Evolutionary conservation across 441 rosid genomes (phyloP).

Genomic region (Adansonia madagascariensis): DNA sequence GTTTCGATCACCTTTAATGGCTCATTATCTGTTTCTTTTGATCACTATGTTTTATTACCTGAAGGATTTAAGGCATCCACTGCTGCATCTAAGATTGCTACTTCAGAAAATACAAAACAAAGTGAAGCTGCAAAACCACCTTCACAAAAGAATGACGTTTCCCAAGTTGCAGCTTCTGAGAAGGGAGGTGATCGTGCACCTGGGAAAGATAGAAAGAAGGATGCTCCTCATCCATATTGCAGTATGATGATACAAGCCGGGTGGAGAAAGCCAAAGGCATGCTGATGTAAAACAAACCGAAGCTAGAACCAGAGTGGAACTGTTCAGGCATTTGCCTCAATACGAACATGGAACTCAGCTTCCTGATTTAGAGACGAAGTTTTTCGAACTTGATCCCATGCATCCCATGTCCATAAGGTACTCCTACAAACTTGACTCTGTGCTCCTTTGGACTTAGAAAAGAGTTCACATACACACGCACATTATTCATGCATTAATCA

Average conservation of each 20-base stretch:
- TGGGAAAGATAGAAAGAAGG: slow-evolving; percentile 87
- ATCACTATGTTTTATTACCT: slow-evolving; percentile 34
- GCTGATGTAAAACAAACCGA: slow-evolving; percentile 87
- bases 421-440: neutral
- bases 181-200: slow-evolving; percentile 16
- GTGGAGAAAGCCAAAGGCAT: slow-evolving; percentile 89
- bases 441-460: neutral
- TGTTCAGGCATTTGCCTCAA: slow-evolving; percentile 93
- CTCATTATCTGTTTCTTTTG: slow-evolving; percentile 16
- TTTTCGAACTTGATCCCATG: slow-evolving; percentile 81
- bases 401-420: slow-evolving; percentile 87
- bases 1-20: neutral
- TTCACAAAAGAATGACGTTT: slow-evolving; percentile 56
- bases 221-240: slow-evolving; percentile 92
- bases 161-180: slow-evolving; percentile 60
- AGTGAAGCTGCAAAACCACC: slow-evolving; percentile 56
- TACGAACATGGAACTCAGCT: slow-evolving; percentile 92
- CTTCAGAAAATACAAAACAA: slow-evolving; percentile 47
- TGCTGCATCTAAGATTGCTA: slow-evolving; percentile 37
- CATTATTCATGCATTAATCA: neutral
- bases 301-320: slow-evolving; percentile 84
- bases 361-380: slow-evolving; percentile 76
- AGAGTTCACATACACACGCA: neutral
- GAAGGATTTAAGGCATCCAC: slow-evolving; percentile 59
- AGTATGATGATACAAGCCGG: slow-evolving; percentile 77